Evolutionary conservation across 371 early-diverging fungal species (phyloP), one percentile per base, ranked within the genome.

Genomic region (Apophysomyces variabilis): DNA sequence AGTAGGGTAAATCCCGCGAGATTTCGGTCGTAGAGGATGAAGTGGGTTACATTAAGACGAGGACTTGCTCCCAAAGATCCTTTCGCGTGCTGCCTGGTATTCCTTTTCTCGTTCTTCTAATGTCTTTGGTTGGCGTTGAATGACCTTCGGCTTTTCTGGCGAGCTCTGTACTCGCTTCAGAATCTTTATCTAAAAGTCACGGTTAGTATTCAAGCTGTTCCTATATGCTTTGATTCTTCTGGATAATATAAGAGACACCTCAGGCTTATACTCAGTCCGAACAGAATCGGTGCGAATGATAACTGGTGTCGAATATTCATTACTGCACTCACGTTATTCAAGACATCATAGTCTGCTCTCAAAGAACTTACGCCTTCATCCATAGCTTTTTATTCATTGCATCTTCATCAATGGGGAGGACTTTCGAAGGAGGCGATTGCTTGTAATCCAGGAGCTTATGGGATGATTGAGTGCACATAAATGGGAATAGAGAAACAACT

Each of bases 31-130:
- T 3, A 26, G 32, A 26, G 32, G 32, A 26, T 26, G 32, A 26
- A 26, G 32, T 3, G 32, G 32, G 32, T 26, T 26, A 26, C 3
- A 26, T 26, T 26, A 26, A 16, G 39, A 60, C 9, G 37, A 38
- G 11, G 60, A 60, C 16, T 38, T n/a, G 32, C 62, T 64, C 11
- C 70, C 76, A 21, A 67, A 64, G 5, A 77, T 77, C 18, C 66
- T 69, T 36, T 69, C 66, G 44, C 69, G 66, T 21, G 77, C 77
- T 57, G 50, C 60, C 41, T 43, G 36, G 38, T 77, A 77, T 7
- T 74, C 69, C 38, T 70, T 71, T 54, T 74, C 75, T 54, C 72
- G 69, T 21, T 77, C 72, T 7, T 61, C 72, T 13, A 77, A 58
- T 5, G 68, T 37, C 43, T 72, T 74, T 7, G 46, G 16, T 45